Conservation (phyloP, 306 rosid species). For the Vigna trinervia region DNA sequence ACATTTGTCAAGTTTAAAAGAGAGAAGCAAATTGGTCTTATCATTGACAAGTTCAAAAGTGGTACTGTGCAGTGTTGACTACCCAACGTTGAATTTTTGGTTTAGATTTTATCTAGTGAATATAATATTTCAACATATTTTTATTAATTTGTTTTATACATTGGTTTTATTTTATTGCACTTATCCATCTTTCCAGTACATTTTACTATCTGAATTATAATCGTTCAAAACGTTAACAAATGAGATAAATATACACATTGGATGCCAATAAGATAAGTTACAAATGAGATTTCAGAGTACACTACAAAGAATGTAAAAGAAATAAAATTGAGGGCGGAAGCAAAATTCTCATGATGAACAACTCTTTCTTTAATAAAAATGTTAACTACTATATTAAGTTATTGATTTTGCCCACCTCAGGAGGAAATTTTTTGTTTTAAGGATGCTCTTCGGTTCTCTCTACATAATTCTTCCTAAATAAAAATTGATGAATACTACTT, state of each 20-base stretch:
- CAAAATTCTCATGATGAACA: neutral
- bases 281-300: neutral
- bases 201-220: neutral
- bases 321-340: neutral
- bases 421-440: neutral
- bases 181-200: too few species aligned
- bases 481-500: neutral
- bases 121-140: neutral
- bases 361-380: neutral
- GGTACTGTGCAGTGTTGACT: neutral
- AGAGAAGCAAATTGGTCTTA: neutral
- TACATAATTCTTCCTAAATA: neutral
- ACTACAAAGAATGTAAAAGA: neutral
- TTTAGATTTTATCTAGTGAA: neutral
- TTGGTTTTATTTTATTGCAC: neutral
- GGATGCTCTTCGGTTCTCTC: neutral
- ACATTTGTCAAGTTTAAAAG: neutral
- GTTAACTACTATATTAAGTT: neutral
- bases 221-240: neutral
- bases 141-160: neutral
- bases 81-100: neutral
- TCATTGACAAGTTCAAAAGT: neutral
- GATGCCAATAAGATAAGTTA: neutral
- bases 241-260: neutral
- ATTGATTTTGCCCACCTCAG: neutral